phyloP scores from a whole-genome alignment of 768 basidiomycete species.

The Phanerodontia chrysosporium region DNA sequence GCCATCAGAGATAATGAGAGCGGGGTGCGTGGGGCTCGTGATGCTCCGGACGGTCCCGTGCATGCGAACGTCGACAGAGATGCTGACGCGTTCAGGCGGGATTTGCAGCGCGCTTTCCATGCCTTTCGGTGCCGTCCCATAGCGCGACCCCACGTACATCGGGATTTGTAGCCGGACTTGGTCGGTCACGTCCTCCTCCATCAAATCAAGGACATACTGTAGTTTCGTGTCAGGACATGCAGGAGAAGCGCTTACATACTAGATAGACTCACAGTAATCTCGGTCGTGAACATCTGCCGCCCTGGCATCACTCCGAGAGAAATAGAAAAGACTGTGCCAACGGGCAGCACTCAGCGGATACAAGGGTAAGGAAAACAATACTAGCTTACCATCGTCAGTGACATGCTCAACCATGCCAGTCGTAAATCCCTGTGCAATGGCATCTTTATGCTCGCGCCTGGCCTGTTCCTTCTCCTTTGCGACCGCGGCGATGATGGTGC shows the following conservation, averaged over 20 bases:
- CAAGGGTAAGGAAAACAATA: background rate
- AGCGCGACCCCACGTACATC: constrained; percentile 45
- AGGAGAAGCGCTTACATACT: background rate
- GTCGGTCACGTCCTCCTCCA: constrained; percentile 44
- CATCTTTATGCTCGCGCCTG: constrained; percentile 33
- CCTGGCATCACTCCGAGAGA: constrained; percentile 53
- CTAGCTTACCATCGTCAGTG: constrained; percentile 35
- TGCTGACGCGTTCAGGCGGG: constrained; percentile 34
- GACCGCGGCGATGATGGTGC: constrained; percentile 37
- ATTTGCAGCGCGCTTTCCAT: constrained; percentile 24
- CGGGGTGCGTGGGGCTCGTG: constrained; percentile 41
- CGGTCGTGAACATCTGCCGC: constrained; percentile 33
- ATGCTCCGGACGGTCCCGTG: constrained; percentile 39
- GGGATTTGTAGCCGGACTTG: constrained; percentile 55
- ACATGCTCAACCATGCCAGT: constrained; percentile 46
- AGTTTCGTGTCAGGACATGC: background rate
- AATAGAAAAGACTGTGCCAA: constrained; percentile 48
- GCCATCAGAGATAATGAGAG: constrained; percentile 32
- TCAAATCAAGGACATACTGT: constrained; percentile 51
- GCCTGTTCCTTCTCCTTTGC: constrained; percentile 47
- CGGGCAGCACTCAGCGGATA: too few relatives aligned
- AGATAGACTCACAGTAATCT: constrained; percentile 36
- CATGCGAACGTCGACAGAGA: constrained; percentile 46
- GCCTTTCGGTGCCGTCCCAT: constrained; percentile 41
- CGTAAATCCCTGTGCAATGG: constrained; percentile 33